A percentile compares a stretch with the other conserved stretches of the same genome.
phyloP scores from a whole-genome alignment of 352 stramenopile species.

The Phytophthora pini region DNA sequence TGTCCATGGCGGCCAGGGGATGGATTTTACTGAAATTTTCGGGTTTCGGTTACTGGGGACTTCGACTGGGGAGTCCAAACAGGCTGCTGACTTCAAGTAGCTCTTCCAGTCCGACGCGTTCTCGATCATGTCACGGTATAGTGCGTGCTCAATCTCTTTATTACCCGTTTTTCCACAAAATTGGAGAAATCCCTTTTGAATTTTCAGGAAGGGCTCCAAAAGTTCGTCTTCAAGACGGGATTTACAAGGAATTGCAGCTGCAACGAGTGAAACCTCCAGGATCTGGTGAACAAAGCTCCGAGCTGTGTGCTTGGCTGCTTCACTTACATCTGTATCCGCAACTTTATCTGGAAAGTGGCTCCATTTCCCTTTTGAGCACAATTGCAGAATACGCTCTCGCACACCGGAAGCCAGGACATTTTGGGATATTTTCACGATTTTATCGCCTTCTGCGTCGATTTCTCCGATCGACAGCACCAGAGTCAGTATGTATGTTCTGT shows the following conservation, averaged over 20 bases:
- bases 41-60: background rate
- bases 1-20: constrained; percentile 38
- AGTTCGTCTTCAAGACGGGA: constrained; percentile 23
- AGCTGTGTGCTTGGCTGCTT: constrained; percentile 17
- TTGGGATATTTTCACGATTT: background rate
- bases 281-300: constrained; percentile 17
- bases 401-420: background rate
- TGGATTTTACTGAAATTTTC: background rate
- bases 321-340: background rate
- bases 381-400: constrained; percentile 20
- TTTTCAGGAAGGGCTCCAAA: constrained; percentile 20
- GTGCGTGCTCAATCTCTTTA: constrained; percentile 7
- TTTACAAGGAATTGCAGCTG: background rate
- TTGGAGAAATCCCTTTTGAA: constrained; percentile 28
- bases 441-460: constrained; percentile 10
- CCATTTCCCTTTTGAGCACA: constrained; percentile 19
- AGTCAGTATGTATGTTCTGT: constrained; percentile 38
- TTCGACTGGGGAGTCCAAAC: background rate
- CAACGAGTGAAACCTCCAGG: constrained; percentile 8
- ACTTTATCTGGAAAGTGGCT: constrained; percentile 8
- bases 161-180: background rate
- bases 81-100: constrained; percentile 26
- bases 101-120: constrained; percentile 34
- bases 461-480: constrained; percentile 22
- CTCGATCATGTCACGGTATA: constrained; percentile 44